Evolutionary conservation across 1,284 basidiomycete species (phyloP).

Genomic region (Inonotus hispidus): DNA sequence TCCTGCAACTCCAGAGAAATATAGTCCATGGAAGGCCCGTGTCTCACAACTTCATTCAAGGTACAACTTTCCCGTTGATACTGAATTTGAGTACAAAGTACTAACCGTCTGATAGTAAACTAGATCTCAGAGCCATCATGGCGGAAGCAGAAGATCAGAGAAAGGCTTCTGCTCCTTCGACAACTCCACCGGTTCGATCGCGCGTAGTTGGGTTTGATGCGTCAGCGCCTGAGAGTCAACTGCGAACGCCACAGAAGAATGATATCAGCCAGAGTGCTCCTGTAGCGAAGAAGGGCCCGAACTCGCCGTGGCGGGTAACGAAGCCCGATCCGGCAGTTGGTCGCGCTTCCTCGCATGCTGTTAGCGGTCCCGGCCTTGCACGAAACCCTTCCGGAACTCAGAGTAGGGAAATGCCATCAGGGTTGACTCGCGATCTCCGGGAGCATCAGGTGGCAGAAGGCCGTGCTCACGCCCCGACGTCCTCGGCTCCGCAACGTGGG

Average conservation of each 20-base stretch:
- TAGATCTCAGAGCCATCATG: slow-evolving; percentile 84
- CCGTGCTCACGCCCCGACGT: background rate
- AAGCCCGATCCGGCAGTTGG: background rate
- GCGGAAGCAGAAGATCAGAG: slow-evolving; percentile 54
- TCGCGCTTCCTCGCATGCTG: background rate
- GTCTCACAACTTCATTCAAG: slow-evolving; percentile 19
- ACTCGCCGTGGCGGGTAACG: slow-evolving; percentile 13
- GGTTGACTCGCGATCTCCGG: background rate
- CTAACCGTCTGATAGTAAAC: slow-evolving; percentile 31
- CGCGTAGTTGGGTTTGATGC: slow-evolving; percentile 8
- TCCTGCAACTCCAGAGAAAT: background rate
- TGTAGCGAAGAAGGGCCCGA: background rate
- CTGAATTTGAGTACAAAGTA: slow-evolving; percentile 33
- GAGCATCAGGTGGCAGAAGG: background rate
- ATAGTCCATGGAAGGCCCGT: slow-evolving; percentile 17
- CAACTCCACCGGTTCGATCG: slow-evolving; percentile 6
- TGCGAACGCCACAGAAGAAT: background rate
- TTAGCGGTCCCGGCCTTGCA: background rate
- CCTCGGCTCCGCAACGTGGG: slow-evolving; percentile 8
- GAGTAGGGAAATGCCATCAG: background rate
- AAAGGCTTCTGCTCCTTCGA: background rate
- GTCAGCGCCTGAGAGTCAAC: background rate
- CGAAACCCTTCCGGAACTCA: background rate
- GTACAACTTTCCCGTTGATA: slow-evolving; percentile 35
- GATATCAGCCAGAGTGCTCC: background rate